Evolutionary conservation across 108 stramenopile species (phyloP).

Genomic region (Heterococcus sp.): DNA sequence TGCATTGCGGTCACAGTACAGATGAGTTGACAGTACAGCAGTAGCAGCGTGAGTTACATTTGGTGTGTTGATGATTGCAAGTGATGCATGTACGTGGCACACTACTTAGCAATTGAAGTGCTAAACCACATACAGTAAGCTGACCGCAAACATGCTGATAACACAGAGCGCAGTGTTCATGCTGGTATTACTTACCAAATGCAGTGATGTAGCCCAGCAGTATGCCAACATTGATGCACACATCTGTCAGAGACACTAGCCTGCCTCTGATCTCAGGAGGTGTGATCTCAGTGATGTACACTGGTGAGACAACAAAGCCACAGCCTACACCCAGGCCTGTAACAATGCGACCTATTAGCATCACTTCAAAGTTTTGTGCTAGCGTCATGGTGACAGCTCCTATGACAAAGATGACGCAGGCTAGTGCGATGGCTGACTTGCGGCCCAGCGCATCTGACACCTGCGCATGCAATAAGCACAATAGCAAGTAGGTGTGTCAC

Average conservation of each 20-base stretch:
- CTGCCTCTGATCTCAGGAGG: conserved; percentile 38
- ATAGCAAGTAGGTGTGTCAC: no score
- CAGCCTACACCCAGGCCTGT: conserved; percentile 50
- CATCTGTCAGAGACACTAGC: conserved; percentile 28
- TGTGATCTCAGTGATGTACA: conserved; percentile 55
- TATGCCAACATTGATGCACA: conserved; percentile 48
- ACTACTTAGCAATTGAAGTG: no score
- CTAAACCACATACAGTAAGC: no score
- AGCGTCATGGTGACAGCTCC: conserved; percentile 37
- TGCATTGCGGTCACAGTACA: no score
- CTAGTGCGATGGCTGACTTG: conserved; percentile 40
- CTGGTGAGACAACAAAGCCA: conserved; percentile 51
- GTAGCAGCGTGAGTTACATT: no score
- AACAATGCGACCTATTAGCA: conserved; percentile 31
- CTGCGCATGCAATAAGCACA: no score
- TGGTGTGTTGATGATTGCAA: no score
- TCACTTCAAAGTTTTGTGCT: conserved; percentile 6
- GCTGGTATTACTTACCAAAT: no score
- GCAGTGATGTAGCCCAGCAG: conserved; percentile 7
- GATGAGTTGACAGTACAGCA: no score
- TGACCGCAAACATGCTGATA: no score
- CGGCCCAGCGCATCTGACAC: conserved; percentile 39
- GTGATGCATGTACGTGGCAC: no score
- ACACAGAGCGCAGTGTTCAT: no score
- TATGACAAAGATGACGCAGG: conserved; percentile 40